Base-by-base conservation (phyloP, 305 asterid species). In the Solanum hybrid region DNA sequence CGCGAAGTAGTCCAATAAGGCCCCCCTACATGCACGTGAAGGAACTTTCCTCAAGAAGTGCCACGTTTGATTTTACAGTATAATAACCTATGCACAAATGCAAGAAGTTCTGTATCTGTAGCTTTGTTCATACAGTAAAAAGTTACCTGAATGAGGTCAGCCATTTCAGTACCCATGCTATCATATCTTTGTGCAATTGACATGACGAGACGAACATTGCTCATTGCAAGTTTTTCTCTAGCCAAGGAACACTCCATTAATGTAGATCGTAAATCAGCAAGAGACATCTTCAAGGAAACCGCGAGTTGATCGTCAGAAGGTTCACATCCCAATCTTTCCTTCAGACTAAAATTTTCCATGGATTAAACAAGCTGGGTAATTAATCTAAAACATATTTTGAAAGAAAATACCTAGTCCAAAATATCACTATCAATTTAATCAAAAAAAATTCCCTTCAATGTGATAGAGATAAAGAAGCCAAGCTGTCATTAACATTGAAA, bases 261-360 rank as follows among this genome's bases (percentile, higher is more conserved):
- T 90, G 92, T 92, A 9, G 96, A 91, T 90, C 94, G 98, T 86
- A 97, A 93, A 69, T 91, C 92, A 71, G 96, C 92, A 51, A 96
- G 96, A 87, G 92, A 92, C 83, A 96, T 96, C 90, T 93, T 91
- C 91, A 97, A 91, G 92, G 98, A 95, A 89, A 76, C 83, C 2
- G 99, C 99, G 26, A 97, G 96, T 91, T 97, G 99, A 94, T 95
- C 97, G 3, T 97, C 98, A 9, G 99, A 95, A 89, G 99, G 99
- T 89, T 95, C 98, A 89, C 93, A 95, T 87, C 99, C 99, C 90
- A 97, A 91, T 92, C 95, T 94, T 87, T 95, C 94, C 90, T 93
- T 94, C 94, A 97, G 92, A 87, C 99, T 97, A 94, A 91, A 91
- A 93, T 40, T 84, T 51, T 76, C 35, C 76, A 51, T 36, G 78